Base-by-base conservation (phyloP, 2,329 filamentous ascomycete species). In the Fusarium miscanthi region DNA sequence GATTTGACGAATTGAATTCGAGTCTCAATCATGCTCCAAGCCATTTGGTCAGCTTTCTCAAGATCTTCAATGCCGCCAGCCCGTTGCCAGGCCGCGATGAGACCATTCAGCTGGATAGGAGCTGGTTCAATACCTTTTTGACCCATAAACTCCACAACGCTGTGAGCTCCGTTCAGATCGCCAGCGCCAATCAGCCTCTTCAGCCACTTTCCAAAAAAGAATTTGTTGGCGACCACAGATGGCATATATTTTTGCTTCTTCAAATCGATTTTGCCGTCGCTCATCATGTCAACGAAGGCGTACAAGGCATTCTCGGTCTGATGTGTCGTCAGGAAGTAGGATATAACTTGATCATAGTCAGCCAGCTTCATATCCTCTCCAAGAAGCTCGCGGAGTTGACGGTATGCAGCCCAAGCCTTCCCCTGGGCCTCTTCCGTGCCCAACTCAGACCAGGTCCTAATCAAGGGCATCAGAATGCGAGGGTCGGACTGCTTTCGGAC, bases 241-340 rank as follows among this genome's bases (percentile, higher is more conserved):
- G 88, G 87, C 62, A 89, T 81, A 23, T 79, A 75, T 56, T 81
- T 81, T 63, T 81, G 79, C 63, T 82, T 83, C 57, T 82, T 83
- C 53, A 88, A 77, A 63, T 88, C 84, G 59, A 89, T 80, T 48
- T 84, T 79, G 9, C 87, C 87, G 8, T 88, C 87, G 63, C 90
- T 89, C 90, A 97, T 94, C 94, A 97, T 97, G 79, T 97, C 94
- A 74, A 92, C 93, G 80, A 97, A 97, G 1, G 94, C 89, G 59
- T 90, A 89, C 60, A 95, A 86, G 2, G 93, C 93, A 66, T 91
- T 87, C 66, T 92, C 88, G 10, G 89, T 85, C 65, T 91, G 86
- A 59, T 90, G 88, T 11, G 89, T 87, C 27, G 90, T 85, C 31
- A 97, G 82, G 76, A 97, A 93, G 48, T 88, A 88, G 25, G 91